Evolutionary conservation across 139 green algal species (phyloP), one percentile per base, ranked within the genome.

Genomic region (Chlamydomonas schloesseri): DNA sequence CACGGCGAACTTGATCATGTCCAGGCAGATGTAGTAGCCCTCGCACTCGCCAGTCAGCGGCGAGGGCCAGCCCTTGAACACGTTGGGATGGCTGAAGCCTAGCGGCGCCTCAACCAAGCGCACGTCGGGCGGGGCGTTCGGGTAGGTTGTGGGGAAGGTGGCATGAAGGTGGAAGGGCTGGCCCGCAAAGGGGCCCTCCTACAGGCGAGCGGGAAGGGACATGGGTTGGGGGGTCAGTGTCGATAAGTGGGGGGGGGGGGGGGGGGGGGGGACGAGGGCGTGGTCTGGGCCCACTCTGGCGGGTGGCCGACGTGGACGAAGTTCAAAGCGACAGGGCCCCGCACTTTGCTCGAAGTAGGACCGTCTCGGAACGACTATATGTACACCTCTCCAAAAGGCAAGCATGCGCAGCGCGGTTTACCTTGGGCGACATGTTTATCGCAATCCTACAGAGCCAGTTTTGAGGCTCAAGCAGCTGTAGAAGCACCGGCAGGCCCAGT

Each of bases 1-100:
- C 33, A 57, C 37, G 24, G 33, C 21, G 23, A 37, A 9, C 42
- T 84, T 88, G 18, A 90, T 69, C 87, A 90, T 88, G 55, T 90
- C 87, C 0, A 90, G 71, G 80, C 87, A 90, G 46, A 90, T 88
- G 42, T 57, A 80, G 36, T 26, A 26, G 14, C 73, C 87, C 24
- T 73, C 68, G 42, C 42, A 8, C 42, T 50, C 42, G 5, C 42
- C 42, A 50, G 42, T 50, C 42, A 50, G 42, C 42, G 42, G 42
- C 42, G 42, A 50, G 42, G 42, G 6, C 42, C 42, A 50, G 18
- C 18, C 68, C 1, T 6, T 0, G 76, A 88, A 87, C 0, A 90
- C 73, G 55, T 87, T 87, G 24, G 87, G 87, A 29, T 90, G 87
- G 3, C 29, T 3, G 18, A 55, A 62, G 37, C 70, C 34, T 11